Percentiles rank a stretch among this genome's conserved stretches.
phyloP scores from a whole-genome alignment of 495 filamentous ascomycete species.

The Aspergillus affinis region DNA sequence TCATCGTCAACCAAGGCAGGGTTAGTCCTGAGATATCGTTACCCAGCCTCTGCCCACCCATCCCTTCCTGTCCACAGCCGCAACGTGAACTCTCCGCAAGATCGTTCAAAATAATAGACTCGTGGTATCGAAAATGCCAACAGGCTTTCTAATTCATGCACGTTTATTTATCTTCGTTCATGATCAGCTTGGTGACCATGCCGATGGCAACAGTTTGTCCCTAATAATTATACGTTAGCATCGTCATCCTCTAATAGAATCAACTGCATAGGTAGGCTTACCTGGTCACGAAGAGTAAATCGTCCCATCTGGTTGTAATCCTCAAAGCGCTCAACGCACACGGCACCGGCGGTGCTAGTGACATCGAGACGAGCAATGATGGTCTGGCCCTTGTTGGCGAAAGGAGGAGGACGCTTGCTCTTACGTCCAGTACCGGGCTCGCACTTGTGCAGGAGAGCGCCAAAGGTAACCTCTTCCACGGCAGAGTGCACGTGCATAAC shows the following conservation, averaged over 20 bases:
- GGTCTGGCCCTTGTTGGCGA: constrained; percentile 86
- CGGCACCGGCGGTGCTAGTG: constrained; percentile 75
- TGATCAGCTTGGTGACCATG: constrained; percentile 86
- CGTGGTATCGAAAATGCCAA: constrained; percentile 4
- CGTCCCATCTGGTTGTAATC: constrained; percentile 93
- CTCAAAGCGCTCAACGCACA: constrained; percentile 91
- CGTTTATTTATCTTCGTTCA: constrained; percentile 30
- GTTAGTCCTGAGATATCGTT: constrained; percentile 23
- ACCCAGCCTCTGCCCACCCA: constrained; percentile 26
- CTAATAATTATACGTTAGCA: constrained; percentile 39
- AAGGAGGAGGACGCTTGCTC: constrained; percentile 88
- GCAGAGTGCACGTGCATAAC: constrained; percentile 89
- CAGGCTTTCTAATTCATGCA: constrained; percentile 14
- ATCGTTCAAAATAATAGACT: constrained; percentile 2
- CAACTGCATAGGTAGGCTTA: constrained; percentile 34
- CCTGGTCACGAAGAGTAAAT: constrained; percentile 93
- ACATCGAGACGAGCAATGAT: constrained; percentile 93
- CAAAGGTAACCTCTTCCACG: constrained; percentile 92
- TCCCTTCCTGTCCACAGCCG: constrained; percentile 19
- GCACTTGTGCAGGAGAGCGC: constrained; percentile 83
- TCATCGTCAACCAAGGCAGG: constrained; percentile 42
- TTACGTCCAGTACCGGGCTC: constrained; percentile 95
- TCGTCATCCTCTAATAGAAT: constrained; percentile 16
- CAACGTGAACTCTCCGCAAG: constrained; percentile 3
- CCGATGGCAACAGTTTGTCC: constrained; percentile 97